Evolutionary conservation across 2,329 filamentous ascomycete genomes (phyloP), one percentile per base, ranked within the genome.

Genomic region (Emydomyces testavorans): DNA sequence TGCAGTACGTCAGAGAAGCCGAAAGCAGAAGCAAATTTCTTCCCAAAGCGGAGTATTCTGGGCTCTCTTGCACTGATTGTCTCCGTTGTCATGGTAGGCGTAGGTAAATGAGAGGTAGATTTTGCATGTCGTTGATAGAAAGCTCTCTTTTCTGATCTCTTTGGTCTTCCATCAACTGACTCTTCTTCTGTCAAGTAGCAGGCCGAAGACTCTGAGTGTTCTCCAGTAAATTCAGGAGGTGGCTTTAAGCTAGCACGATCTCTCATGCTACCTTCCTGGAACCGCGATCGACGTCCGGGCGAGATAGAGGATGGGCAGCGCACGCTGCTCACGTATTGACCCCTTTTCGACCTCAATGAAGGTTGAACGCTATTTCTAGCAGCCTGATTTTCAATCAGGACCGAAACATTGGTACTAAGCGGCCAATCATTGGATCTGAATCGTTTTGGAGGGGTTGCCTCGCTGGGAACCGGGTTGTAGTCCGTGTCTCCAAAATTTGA

Each of bases 201-300:
- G 16, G 43, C 24, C 13, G 34, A 36, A 46, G 21, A 36, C 11
- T 51, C 47, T 10, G 52, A 54, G 10, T 65, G 60, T 8, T 64
- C 60, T 5, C 67, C 78, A 35, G 83, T 71, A 62, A 84, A 88
- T 34, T 78, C 73, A 37, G 76, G 72, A 0, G 85, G 85, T 23
- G 86, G 86, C 50, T 73, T 76, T 50, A 78, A 75, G 59, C 83
- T 89, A 26, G 77, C 72, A 54, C 84, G 80, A 64, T 93, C 85
- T 59, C 82, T 86, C 85, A 94, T 90, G 58, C 83, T 90, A 34
- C 83, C 88, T 66, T 94, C 88, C 31, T 76, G 65, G 55, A 83
- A 83, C 47, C 68, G 82, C 58, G 75, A 93, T 36, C 52, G 51
- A 16, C 55, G 56, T 26, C 42, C 50, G 8, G 36, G 38, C 8